Base-by-base conservation (phyloP, 176 grass and related monocot species). In the Raddia guianensis region DNA sequence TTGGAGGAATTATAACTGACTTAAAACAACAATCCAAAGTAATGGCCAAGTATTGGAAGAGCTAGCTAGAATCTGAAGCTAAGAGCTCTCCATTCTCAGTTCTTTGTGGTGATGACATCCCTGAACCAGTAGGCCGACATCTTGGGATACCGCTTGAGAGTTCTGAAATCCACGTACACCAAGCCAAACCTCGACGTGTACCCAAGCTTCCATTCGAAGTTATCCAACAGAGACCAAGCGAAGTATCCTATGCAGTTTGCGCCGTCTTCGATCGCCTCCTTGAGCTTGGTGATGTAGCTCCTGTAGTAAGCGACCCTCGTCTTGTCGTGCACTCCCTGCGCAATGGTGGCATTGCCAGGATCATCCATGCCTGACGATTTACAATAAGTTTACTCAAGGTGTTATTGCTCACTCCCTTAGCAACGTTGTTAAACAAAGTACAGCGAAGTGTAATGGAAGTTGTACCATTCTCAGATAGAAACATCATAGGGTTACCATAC, bases 391-490 rank as follows among this genome's bases (percentile, higher is more conserved):
- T 63, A 49, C 14, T 77, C 32, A 37, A 4, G 12, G 40, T 49
- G 12, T 44, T 74, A 35, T 35, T 33, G 16, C 7, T 13, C 20
- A 19, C 48, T 37, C 10, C 20, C 13, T 5, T 32, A 8, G 16
- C 21, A 43, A 42, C 49, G 47, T 65, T 20, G n/a, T 3, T 1
- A 18, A 19, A 44, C 19, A 2, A 69, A 47, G 14, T 33, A 19
- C 20, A 59, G 12, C 49, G 9, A 47, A 21, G 51, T 54, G 51
- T 66, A 2, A 20, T 46, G 15, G 49, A 52, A 52, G 58, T 2
- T 9, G n/a, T 88, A 93, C 91, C 91, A 60, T 90, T 93, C 74
- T 93, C 91, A 34, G 88, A 81, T 7, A 93, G 72, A n/a, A 93
- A 76, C 50, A 93, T 73, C 3, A 78, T 77, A 12, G 88, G 91